Percentiles rank a stretch among this genome's conserved stretches.
These are phyloP conservation scores for Amylocarpus encephaloides DNA, from an alignment of 2,329 filamentous ascomycete genomes.

Conservation along the genomic window DNA sequence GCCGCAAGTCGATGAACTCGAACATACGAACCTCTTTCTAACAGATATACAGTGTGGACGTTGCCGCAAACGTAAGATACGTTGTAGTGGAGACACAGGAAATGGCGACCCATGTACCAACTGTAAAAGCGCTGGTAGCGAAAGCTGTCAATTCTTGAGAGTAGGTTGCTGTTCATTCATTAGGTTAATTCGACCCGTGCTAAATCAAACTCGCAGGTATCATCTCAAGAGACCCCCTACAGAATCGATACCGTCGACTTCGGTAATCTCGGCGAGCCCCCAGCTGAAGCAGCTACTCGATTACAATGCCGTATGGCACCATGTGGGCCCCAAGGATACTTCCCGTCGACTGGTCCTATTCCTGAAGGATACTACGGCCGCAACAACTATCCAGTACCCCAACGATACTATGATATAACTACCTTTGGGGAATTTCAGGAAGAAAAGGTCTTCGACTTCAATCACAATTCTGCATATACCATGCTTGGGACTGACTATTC, in stretches of 20 bases:
- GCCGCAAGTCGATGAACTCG: constrained; percentile 36
- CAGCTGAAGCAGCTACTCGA: constrained; percentile 19
- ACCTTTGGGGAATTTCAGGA: constrained; percentile 22
- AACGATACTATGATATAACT: constrained; percentile 16
- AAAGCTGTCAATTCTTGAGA: constrained; percentile 72
- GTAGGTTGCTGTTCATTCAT: constrained; percentile 41
- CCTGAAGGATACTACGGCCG: constrained; percentile 16
- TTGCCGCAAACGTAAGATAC: constrained; percentile 90
- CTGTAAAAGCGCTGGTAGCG: constrained; percentile 67
- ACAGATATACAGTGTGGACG: constrained; percentile 62
- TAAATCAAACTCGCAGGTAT: constrained; percentile 24
- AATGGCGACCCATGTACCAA: constrained; percentile 72
- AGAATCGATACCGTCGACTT: constrained; percentile 21
- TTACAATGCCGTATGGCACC: constrained; percentile 20
- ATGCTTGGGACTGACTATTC: constrained; percentile 16
- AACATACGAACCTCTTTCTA: constrained; percentile 2
- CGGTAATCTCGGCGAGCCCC: constrained; percentile 17
- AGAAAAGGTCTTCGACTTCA: constrained; percentile 23
- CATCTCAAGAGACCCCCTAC: constrained; percentile 24
- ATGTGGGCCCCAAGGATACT: constrained; percentile 18
- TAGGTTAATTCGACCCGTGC: constrained; percentile 1
- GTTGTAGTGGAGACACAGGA: constrained; percentile 80
- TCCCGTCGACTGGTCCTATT: constrained; percentile 7
- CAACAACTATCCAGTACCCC: constrained; percentile 17
- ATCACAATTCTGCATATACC: constrained; percentile 10